Base-by-base conservation (phyloP, 2,329 filamentous ascomycete species). In the Albifimbria verrucaria region DNA sequence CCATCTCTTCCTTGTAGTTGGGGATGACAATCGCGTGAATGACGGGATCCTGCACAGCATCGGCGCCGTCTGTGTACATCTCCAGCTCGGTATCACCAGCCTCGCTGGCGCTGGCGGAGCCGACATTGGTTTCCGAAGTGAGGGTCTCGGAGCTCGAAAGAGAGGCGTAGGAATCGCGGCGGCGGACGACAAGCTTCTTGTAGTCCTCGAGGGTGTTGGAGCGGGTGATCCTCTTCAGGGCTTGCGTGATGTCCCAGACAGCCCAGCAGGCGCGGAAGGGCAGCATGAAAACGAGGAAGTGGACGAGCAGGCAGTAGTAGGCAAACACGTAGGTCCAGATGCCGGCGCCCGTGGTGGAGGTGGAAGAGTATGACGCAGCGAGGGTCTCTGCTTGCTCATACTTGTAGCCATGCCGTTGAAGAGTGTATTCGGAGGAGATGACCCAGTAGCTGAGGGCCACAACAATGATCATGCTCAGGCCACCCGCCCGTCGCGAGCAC, bases 1-100 rank as follows among this genome's bases (percentile, higher is more conserved):
- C 83, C 52, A 85, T 72, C 52, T 89, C 86, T 66, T 90, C 87
- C 68, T 88, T 88, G 72, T 90, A 90, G 63, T 89, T 89, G 18
- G 87, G 87, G 43, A 90, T 77, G 57, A 90, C 75, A 56, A 90
- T 87, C 15, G 82, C 84, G 64, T 89, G 85, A 25, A 88, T 71
- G 52, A 87, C 69, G 22, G 72, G 72, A 41, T 60, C 59, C 7
- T 77, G 71, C n/a, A 70, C 63, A 1, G 71, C 67, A 10, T 69
- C 65, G 18, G 77, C 74, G 44, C 60, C 68, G 47, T 82, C 79
- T 44, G 72, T 68, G 57, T 73, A 75, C 51, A 73, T 66, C 36
- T 80, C 77, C 25, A 70, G 59, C 43, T 82, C 78, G 7, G 76
- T 61, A 51, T 84, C 78, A 51, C 76, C 78, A 25, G 76, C 73